Evolutionary conservation across 257 asterid species (phyloP).

Genomic region (Cruciata laevipes): DNA sequence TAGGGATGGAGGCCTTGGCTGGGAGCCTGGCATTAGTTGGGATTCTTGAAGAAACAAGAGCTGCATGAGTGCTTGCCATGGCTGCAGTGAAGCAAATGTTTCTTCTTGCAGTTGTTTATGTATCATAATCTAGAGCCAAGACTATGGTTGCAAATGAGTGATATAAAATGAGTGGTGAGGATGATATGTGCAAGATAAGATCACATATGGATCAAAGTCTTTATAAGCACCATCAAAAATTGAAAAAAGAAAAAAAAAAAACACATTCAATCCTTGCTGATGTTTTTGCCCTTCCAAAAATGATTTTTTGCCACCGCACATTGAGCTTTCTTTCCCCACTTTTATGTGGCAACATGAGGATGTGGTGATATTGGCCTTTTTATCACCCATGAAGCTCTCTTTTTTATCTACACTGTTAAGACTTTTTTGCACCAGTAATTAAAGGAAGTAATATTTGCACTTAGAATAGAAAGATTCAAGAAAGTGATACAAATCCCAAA

Average conservation of each 20-base stretch:
- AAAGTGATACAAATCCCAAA: neutral
- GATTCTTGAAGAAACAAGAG: slow-evolving; percentile 85
- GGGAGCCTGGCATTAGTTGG: slow-evolving; percentile 54
- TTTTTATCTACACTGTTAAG: neutral
- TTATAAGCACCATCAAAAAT: slow-evolving; percentile 8
- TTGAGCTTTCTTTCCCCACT: neutral
- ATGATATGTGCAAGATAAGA: slow-evolving; percentile 51
- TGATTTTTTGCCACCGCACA: slow-evolving; percentile 2
- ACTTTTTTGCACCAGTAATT: neutral
- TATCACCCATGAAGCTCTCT: neutral
- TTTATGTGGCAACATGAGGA: neutral
- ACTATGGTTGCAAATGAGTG: slow-evolving; percentile 38
- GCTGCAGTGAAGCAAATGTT: slow-evolving; percentile 23
- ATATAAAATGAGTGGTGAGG: slow-evolving; percentile 51
- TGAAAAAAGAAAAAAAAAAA: no score
- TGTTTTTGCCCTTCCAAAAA: neutral
- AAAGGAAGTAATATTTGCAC: neutral
- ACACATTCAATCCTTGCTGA: slow-evolving; percentile 2
- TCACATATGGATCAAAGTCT: slow-evolving; percentile 22
- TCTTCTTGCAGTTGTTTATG: neutral
- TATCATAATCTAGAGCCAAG: slow-evolving; percentile 11
- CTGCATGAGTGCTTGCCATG: slow-evolving; percentile 79
- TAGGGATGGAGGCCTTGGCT: slow-evolving; percentile 41
- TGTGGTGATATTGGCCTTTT: neutral
- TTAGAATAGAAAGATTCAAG: neutral